These are phyloP conservation scores for Aspergillus costaricaensis DNA, from an alignment of 2,329 filamentous ascomycete genomes.

Conservation along the genomic window DNA sequence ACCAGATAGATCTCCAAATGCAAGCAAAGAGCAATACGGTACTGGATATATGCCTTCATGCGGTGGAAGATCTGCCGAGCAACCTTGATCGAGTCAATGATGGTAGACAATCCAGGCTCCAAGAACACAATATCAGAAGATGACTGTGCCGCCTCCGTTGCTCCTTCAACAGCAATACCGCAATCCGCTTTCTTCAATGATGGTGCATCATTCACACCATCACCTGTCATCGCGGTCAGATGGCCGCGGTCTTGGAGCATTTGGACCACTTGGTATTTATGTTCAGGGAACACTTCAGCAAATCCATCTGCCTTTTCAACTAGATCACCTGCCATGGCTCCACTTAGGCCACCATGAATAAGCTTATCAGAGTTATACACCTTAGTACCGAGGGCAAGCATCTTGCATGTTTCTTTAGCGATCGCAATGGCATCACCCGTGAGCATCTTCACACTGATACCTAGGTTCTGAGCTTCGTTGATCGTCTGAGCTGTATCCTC, in stretches of 20 bases:
- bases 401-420: slow-evolving; percentile 79
- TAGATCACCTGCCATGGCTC: slow-evolving; percentile 72
- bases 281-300: slow-evolving; percentile 73
- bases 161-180: slow-evolving; percentile 72
- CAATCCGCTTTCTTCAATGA: slow-evolving; percentile 74
- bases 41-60: slow-evolving; percentile 77
- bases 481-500: slow-evolving; percentile 79
- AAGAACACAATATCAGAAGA: slow-evolving; percentile 75
- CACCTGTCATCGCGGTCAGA: slow-evolving; percentile 73
- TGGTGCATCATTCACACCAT: slow-evolving; percentile 73
- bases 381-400: slow-evolving; percentile 75
- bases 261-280: slow-evolving; percentile 75
- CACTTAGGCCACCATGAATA: slow-evolving; percentile 72
- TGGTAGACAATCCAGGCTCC: slow-evolving; percentile 69
- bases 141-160: slow-evolving; percentile 71
- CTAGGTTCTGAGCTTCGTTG: slow-evolving; percentile 71
- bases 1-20: slow-evolving; percentile 76
- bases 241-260: slow-evolving; percentile 74
- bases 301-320: slow-evolving; percentile 74
- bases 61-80: slow-evolving; percentile 75
- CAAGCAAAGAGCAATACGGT: slow-evolving; percentile 73
- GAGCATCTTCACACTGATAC: slow-evolving; percentile 78
- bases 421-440: slow-evolving; percentile 79
- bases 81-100: slow-evolving; percentile 72
- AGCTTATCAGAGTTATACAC: slow-evolving; percentile 79